Conservation (phyloP, 2,329 filamentous ascomycete genomes). For the Amphichorda felina region DNA sequence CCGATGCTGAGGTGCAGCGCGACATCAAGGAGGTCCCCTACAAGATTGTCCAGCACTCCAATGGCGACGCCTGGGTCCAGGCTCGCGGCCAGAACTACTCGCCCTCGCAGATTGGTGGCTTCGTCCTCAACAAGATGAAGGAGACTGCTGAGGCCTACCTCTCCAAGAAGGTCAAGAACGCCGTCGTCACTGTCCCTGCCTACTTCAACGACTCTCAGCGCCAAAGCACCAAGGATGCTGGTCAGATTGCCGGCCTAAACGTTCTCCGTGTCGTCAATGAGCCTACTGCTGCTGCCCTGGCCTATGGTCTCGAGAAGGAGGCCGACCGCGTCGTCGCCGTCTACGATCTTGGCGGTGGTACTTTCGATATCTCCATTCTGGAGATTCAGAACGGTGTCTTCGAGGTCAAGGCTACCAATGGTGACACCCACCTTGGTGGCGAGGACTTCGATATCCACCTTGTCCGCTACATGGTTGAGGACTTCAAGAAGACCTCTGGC, state of each 20-base stretch:
- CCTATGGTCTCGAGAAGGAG: conserved; percentile 94
- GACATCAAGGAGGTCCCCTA: conserved; percentile 97
- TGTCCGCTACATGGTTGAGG: conserved; percentile 83
- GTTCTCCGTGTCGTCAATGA: conserved; percentile 97
- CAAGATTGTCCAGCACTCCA: conserved; percentile 95
- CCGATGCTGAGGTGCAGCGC: conserved; percentile 83
- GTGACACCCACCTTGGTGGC: conserved; percentile 96
- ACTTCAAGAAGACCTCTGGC: conserved; percentile 93
- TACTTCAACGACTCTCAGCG: conserved; percentile 99
- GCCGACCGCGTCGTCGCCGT: conserved; percentile 82
- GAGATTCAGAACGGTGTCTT: conserved; percentile 98
- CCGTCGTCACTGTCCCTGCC: conserved; percentile 90
- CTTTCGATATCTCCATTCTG: conserved; percentile 96
- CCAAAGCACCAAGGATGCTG: conserved; percentile 96
- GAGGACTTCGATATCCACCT: conserved; percentile 96
- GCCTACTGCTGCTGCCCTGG: conserved; percentile 88
- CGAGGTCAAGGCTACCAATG: conserved; percentile 98
- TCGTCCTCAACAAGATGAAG: conserved; percentile 97
- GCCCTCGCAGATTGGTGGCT: conserved; percentile 95
- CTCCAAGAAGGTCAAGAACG: conserved; percentile 84
- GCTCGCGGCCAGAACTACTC: conserved; percentile 93
- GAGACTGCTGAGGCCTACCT: conserved; percentile 94
- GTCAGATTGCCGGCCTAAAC: conserved; percentile 91
- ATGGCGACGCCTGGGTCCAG: conserved; percentile 93
- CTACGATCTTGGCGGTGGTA: conserved; percentile 97